These are phyloP conservation scores for Rhodotorula sp. DNA, from an alignment of 1,284 basidiomycete species.

Conservation along the genomic window DNA sequence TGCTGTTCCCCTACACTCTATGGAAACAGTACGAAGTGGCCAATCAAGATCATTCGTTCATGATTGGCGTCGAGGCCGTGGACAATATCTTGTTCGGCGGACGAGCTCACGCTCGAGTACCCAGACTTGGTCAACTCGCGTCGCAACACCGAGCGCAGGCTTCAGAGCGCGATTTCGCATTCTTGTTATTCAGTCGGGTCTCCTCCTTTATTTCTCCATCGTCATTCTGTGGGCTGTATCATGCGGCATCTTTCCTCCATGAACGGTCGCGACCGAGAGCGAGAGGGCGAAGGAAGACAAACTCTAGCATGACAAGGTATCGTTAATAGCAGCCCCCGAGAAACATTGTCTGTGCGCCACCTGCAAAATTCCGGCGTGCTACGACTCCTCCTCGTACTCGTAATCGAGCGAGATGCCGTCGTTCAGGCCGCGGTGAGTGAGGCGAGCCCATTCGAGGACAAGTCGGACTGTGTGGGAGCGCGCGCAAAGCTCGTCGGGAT, in stretches of 20 bases:
- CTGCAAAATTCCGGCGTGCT: no score
- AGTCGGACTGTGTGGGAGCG: slow-evolving; percentile 27
- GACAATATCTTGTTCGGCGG: slow-evolving; percentile 54
- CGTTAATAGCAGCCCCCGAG: background rate
- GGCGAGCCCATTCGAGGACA: slow-evolving; percentile 36
- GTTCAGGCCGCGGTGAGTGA: slow-evolving; percentile 33
- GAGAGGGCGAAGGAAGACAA: background rate
- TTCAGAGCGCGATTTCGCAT: slow-evolving; percentile 27
- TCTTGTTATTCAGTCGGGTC: background rate
- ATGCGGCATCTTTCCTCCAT: background rate
- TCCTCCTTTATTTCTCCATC: background rate
- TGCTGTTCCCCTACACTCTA: background rate
- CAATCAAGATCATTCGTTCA: slow-evolving; percentile 57
- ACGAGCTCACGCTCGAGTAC: slow-evolving; percentile 53
- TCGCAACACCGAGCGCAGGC: slow-evolving; percentile 51
- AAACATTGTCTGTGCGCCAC: background rate
- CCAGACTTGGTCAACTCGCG: slow-evolving; percentile 51
- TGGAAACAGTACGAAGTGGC: slow-evolving; percentile 51
- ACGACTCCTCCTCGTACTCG: slow-evolving; percentile 14
- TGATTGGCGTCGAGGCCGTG: slow-evolving; percentile 56
- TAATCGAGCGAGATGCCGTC: slow-evolving; percentile 32
- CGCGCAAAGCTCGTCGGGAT: background rate
- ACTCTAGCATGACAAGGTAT: background rate
- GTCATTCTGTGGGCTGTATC: background rate
- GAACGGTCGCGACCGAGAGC: background rate